Evolutionary conservation across 257 asterid genomes (phyloP).

Genomic region (Solanum commersonii): DNA sequence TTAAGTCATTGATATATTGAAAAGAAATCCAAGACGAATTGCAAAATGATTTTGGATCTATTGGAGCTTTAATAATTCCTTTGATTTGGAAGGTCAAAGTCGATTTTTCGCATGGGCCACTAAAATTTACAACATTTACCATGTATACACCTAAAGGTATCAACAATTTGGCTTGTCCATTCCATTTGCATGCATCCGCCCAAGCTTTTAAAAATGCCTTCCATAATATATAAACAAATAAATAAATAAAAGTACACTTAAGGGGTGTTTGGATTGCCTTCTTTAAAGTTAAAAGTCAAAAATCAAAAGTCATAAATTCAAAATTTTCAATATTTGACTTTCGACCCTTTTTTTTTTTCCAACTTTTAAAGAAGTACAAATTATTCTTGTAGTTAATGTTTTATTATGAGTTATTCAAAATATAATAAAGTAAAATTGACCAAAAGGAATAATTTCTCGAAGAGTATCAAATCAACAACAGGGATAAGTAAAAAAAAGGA

Average conservation of each 20-base stretch:
- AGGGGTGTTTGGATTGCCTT: no score
- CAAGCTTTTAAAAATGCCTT: not conserved
- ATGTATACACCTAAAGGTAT: not conserved
- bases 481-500: not conserved
- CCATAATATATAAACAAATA: not conserved
- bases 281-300: no score
- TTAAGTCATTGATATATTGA: not conserved
- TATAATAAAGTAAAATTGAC: not conserved
- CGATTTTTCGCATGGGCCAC: not conserved
- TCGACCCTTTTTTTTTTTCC: not conserved
- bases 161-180: not conserved
- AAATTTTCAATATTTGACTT: not conserved
- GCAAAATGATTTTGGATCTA: not conserved
- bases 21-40: not conserved
- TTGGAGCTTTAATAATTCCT: constrained; percentile 1
- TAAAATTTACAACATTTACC: not conserved
- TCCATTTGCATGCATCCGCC: not conserved
- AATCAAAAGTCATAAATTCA: no score
- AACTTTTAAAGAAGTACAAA: not conserved
- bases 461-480: not conserved
- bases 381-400: not conserved
- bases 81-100: not conserved
- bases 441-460: not conserved
- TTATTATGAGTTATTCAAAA: not conserved
- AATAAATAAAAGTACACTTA: no score